Evolutionary conservation across 202 grass and related monocot genomes (phyloP), one percentile per base, ranked within the genome.

Genomic region (Bolboschoenoplectus hybrid): DNA sequence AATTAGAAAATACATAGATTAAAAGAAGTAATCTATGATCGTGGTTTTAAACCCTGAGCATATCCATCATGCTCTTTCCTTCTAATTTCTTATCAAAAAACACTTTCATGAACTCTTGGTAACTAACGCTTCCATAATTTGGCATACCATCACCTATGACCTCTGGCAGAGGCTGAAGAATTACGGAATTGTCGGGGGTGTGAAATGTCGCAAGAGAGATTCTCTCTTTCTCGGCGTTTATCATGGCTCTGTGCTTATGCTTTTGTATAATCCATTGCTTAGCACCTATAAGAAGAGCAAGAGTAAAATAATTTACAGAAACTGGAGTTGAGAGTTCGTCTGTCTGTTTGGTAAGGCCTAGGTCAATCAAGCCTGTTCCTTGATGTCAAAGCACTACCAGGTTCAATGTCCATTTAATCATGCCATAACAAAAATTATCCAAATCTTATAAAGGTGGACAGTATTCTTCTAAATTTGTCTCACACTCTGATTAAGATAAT

Each of bases 231-330:
- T 82, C 80, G 13, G 84, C 85, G 65, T 89, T 82, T 65, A 89
- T 66, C 57, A 85, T 66, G 8, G 55, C 81, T 83, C 85, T 86
- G 35, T 91, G 87, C 72, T 84, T 35, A 89, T 16, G 16, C 90
- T 87, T 16, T 12, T 91, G 57, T 80, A 91, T 50, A 58, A 55
- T 11, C 90, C 87, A 47, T 91, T 87, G 52, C 90, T 89, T 19
- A 89, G 4, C 8, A 89, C 67, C 90, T 91, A 56, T 26, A 26
- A 26, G 71, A 32, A 61, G 52, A 20, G 52, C n/a, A 80, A 80
- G 10, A 62, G 9, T 26, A 26, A 11, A 8, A 78, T 38, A 52
- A 80, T 17, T 57, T 6, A 40, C 9, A 12, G 47, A 36, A 80
- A 80, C 19, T 12, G 13, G 3, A 55, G 46, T 14, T 19, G 1